Percentiles rank a stretch among this genome's conserved stretches.
Conservation (phyloP, 2,329 filamentous ascomycete genomes). For the Aureobasidium lini region DNA sequence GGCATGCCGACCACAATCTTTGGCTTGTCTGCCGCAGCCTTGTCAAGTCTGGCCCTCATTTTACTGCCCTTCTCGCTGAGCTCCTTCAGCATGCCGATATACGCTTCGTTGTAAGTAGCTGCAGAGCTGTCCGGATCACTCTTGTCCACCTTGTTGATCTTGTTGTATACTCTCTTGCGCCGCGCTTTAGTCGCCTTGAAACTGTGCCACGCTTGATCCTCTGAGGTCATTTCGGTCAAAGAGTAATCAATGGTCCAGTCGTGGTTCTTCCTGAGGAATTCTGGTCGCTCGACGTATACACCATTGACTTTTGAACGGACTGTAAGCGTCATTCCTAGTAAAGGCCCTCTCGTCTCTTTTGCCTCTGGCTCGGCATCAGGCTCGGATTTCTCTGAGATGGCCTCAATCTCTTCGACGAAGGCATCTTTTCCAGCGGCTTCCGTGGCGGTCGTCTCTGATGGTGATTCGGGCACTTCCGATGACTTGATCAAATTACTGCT, state of each 20-base stretch:
- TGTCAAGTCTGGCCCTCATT: slow-evolving; percentile 51
- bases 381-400: neutral
- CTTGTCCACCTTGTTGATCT: slow-evolving; percentile 30
- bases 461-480: neutral
- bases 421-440: neutral
- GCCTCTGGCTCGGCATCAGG: neutral
- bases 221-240: slow-evolving; percentile 52
- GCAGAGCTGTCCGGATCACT: slow-evolving; percentile 18
- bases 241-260: slow-evolving; percentile 74
- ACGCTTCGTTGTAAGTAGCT: slow-evolving; percentile 25
- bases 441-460: neutral
- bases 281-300: slow-evolving; percentile 53
- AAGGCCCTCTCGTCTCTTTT: slow-evolving; percentile 22
- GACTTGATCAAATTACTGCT: neutral
- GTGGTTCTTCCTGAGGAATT: slow-evolving; percentile 36
- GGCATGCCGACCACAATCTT: slow-evolving; percentile 25
- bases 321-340: slow-evolving; percentile 65
- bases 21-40: slow-evolving; percentile 42
- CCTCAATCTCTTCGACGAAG: neutral
- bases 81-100: slow-evolving; percentile 36
- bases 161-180: slow-evolving; percentile 42
- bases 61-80: slow-evolving; percentile 50
- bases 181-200: slow-evolving; percentile 52
- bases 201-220: slow-evolving; percentile 38
- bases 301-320: slow-evolving; percentile 67